Evolutionary conservation across 2,329 filamentous ascomycete species (phyloP).

Genomic region (Aureobasidium musti): DNA sequence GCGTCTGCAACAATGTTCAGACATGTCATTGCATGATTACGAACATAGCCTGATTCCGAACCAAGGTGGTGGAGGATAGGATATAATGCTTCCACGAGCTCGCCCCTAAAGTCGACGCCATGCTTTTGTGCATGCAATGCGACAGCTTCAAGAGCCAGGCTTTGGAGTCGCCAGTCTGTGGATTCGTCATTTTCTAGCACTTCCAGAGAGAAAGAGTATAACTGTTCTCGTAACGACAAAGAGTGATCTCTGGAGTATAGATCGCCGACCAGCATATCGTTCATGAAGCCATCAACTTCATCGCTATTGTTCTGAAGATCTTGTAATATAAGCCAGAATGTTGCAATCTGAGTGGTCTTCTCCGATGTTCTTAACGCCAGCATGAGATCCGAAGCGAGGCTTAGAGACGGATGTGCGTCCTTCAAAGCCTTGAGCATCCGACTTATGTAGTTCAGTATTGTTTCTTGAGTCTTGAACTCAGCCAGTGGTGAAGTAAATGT

Average conservation of each 20-base stretch:
- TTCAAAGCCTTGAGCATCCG: constrained; percentile 9
- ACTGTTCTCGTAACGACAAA: constrained; percentile 54
- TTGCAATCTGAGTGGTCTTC: constrained; percentile 63
- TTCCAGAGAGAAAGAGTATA: constrained; percentile 69
- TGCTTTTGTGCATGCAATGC: constrained; percentile 72
- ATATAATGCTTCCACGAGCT: constrained; percentile 89
- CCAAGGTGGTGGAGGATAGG: constrained; percentile 87
- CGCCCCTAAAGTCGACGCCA: constrained; percentile 70
- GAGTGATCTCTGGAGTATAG: constrained; percentile 29
- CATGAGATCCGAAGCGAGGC: constrained; percentile 62
- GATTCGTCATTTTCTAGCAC: constrained; percentile 54
- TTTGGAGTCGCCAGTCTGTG: constrained; percentile 70
- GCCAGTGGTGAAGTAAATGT: constrained; percentile 37
- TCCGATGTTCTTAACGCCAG: constrained; percentile 61
- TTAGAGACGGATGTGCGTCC: not conserved
- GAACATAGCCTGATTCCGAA: constrained; percentile 66
- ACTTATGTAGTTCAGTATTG: constrained; percentile 34
- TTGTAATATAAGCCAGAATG: constrained; percentile 78
- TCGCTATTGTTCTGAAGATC: constrained; percentile 63
- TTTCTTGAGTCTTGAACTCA: constrained; percentile 36
- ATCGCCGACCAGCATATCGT: constrained; percentile 63
- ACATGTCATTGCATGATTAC: constrained; percentile 78
- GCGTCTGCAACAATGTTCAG: constrained; percentile 76
- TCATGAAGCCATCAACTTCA: constrained; percentile 56
- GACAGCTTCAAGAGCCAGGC: constrained; percentile 77